phyloP scores from a whole-genome alignment of 768 basidiomycete species.

The Boletus vermiculosoides region DNA sequence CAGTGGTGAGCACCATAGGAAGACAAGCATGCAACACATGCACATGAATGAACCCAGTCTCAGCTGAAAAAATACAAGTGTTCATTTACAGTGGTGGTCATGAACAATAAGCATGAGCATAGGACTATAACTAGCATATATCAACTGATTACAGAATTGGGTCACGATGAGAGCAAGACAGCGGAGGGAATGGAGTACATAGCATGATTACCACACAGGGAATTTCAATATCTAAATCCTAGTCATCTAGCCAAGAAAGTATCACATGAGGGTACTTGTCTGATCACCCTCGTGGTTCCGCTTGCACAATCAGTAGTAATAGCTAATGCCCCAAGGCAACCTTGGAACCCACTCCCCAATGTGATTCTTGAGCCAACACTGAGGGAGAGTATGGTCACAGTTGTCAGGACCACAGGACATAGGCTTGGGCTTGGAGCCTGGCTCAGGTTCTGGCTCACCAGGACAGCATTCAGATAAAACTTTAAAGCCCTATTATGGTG shows the following conservation, averaged over 20 bases:
- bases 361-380: slow-evolving; percentile 12
- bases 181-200: not conserved
- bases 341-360: slow-evolving; percentile 17
- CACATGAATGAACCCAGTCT: too few relatives aligned
- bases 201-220: not conserved
- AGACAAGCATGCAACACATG: not conserved
- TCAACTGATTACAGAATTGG: slow-evolving; percentile 11
- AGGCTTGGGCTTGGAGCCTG: slow-evolving; percentile 1
- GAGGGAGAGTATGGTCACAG: slow-evolving; percentile 7
- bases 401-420: slow-evolving; percentile 35
- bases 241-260: slow-evolving; percentile 15
- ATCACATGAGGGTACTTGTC: slow-evolving; percentile 16
- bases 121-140: not conserved
- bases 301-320: slow-evolving; percentile 11
- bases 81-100: too few relatives aligned
- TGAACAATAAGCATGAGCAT: too few relatives aligned
- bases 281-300: slow-evolving; percentile 2
- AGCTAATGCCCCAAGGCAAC: slow-evolving; percentile 13
- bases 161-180: slow-evolving; percentile 9
- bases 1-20: not conserved
- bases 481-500: slow-evolving; percentile 33
- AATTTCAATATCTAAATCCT: slow-evolving; percentile 4
- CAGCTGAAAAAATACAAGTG: too few relatives aligned
- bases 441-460: not conserved
- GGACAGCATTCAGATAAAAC: slow-evolving; percentile 40